Evolutionary conservation across 176 grass and related monocot species (phyloP).

Genomic region (Pontederia crassipes): DNA sequence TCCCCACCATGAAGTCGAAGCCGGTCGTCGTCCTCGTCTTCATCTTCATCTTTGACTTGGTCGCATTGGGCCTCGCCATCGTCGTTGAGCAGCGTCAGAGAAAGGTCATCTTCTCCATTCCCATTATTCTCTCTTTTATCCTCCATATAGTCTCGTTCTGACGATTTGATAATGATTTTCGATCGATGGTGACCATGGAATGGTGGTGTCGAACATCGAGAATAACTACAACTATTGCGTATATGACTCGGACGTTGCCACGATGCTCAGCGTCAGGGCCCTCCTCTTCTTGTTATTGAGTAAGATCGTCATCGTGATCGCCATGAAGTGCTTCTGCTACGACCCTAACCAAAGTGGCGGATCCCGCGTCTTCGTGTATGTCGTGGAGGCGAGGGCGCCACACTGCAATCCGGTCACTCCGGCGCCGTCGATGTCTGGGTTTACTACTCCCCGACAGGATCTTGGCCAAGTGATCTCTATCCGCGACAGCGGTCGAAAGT

Average conservation of each 20-base stretch:
- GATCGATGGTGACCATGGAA: constrained; percentile 11
- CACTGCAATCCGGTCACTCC: too few relatives aligned
- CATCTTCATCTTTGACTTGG: constrained; percentile 39
- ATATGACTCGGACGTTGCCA: constrained; percentile 56
- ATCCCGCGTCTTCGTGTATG: constrained; percentile 7
- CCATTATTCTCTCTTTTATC: not conserved
- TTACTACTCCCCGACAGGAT: too few relatives aligned
- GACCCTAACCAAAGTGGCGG: constrained; percentile 37
- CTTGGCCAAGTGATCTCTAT: too few relatives aligned
- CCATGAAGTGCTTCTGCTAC: constrained; percentile 68
- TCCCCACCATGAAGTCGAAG: constrained; percentile 5
- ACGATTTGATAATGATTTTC: not conserved
- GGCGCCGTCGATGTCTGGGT: too few relatives aligned
- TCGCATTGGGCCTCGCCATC: constrained; percentile 78
- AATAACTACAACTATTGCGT: constrained; percentile 33
- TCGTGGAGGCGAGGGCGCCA: too few relatives aligned
- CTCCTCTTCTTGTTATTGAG: constrained; percentile 42
- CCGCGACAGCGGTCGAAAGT: too few relatives aligned
- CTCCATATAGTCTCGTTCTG: not conserved
- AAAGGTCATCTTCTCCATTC: constrained; percentile 22
- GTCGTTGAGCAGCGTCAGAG: constrained; percentile 67
- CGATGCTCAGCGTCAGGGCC: constrained; percentile 53
- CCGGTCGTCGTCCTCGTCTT: constrained; percentile 12
- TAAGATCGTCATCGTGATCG: constrained; percentile 43
- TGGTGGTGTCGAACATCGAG: not conserved